Percentiles rank a stretch among this genome's conserved stretches.
Conservation (phyloP, 2,329 filamentous ascomycete species). For the Aaosphaeria arxii region DNA sequence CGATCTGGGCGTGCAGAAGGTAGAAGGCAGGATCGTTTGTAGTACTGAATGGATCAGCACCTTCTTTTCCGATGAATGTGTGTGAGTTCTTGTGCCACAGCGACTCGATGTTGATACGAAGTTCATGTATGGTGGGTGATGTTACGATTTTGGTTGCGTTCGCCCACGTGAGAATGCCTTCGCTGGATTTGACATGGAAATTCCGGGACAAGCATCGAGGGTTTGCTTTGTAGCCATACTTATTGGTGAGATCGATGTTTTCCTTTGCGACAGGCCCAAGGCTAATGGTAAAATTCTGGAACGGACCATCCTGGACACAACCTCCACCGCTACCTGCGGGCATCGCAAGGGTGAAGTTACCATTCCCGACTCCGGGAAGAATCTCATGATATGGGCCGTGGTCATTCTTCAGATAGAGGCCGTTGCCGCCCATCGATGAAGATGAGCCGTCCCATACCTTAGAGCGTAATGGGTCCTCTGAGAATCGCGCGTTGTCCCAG, state of each 20-base stretch:
- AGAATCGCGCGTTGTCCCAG: slow-evolving; percentile 49
- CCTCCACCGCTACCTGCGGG: slow-evolving; percentile 52
- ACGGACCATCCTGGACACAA: slow-evolving; percentile 49
- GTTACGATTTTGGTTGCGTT: too few relatives aligned
- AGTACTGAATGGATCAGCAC: too few relatives aligned
- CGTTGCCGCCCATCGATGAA: neutral
- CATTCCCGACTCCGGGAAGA: too few relatives aligned
- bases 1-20: too few relatives aligned
- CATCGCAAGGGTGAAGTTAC: too few relatives aligned
- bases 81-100: too few relatives aligned
- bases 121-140: too few relatives aligned
- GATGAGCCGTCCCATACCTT: neutral
- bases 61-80: too few relatives aligned
- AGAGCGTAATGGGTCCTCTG: slow-evolving; percentile 51
- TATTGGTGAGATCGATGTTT: too few relatives aligned
- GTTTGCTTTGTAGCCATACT: neutral
- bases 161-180: too few relatives aligned
- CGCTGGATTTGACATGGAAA: neutral
- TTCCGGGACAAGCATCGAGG: neutral
- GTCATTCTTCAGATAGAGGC: neutral
- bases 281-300: slow-evolving; percentile 24
- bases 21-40: too few relatives aligned
- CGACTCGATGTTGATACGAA: too few relatives aligned
- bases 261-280: neutral
- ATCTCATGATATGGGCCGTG: slow-evolving; percentile 25